Evolutionary conservation across 495 filamentous ascomycete genomes (phyloP), one percentile per base, ranked within the genome.

Genomic region (Geopyxis carbonaria): DNA sequence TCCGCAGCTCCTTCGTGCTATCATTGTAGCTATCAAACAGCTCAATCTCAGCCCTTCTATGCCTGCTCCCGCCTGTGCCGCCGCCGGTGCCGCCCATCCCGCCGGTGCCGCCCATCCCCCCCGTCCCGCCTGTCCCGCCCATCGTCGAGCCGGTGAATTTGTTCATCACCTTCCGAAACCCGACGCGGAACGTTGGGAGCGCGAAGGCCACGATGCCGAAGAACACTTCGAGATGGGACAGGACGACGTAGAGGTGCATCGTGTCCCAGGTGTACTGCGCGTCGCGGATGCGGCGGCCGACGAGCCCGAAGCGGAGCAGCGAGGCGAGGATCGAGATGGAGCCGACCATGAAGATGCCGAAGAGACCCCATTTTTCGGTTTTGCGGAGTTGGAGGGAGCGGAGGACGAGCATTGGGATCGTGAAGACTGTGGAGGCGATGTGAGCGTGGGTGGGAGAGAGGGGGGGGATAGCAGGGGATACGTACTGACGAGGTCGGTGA

Each of bases 301-400:
- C 35, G 22, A 38, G 9, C 10, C 35, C 35, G 23, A 22, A 16
- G 18, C 35, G 35, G 16, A 38, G 22, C 8, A 38, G 18, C 4
- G 35, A 38, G 2, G 35, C 35, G 10, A 22, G 18, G 10, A 38
- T 38, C 9, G 35, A 38, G 16, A 38, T 38, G 18, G 25, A 25
- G 18, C 35, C n/a, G 45, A 32, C 27, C 45, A 44, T 13, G 50
- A 51, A 23, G 46, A 56, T 30, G 29, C 46, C 21, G 48, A 50
- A 22, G 14, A 43, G 20, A n/a, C 30, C 10, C 30, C 11, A 10
- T 14, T 32, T 41, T 41, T 35, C 30, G 29, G 14, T 35, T n/a
- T 15, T 11, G 13, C 24, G 30, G 21, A 41, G 27, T 14, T 20
- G 27, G n/a, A 49, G 18, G 15, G 32, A 25, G 36, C 19, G 13